Evolutionary conservation across 129 eudicot genomes (phyloP).

Genomic region (Solidago caesia): DNA sequence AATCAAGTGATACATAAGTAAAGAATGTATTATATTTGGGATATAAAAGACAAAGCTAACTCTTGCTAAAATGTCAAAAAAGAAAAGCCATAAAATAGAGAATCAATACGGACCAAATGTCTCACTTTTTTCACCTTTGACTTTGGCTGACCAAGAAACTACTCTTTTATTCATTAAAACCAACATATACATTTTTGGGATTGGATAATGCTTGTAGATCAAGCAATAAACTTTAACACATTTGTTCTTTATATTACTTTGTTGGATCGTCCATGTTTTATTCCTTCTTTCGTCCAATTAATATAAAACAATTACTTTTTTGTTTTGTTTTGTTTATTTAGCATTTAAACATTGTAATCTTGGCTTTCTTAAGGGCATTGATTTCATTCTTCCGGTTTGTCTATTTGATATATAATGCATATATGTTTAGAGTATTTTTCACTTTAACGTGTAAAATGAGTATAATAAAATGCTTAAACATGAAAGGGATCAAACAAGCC

Average conservation of each 20-base stretch:
- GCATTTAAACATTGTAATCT: background rate
- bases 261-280: slow-evolving; percentile 36
- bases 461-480: background rate
- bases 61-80: slow-evolving; percentile 29
- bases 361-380: slow-evolving; percentile 1
- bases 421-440: background rate
- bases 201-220: slow-evolving; percentile 38
- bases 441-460: background rate
- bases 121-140: slow-evolving; percentile 33
- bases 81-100: slow-evolving; percentile 29
- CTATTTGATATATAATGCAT: too few species aligned
- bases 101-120: slow-evolving; percentile 35
- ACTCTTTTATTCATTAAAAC: slow-evolving; percentile 31
- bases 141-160: slow-evolving; percentile 35
- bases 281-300: slow-evolving; percentile 29
- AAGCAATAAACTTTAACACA: slow-evolving; percentile 38
- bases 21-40: slow-evolving; percentile 32
- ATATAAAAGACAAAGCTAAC: slow-evolving; percentile 24
- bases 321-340: background rate
- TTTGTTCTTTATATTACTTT: slow-evolving; percentile 34
- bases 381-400: too few species aligned
- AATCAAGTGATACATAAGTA: slow-evolving; percentile 40
- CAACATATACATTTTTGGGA: slow-evolving; percentile 33
- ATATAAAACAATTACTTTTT: slow-evolving; percentile 17
- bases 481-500: background rate